Percentiles rank a stretch among this genome's conserved stretches.
Conservation (phyloP, 768 basidiomycete genomes). For the Crepidotus variabilis region DNA sequence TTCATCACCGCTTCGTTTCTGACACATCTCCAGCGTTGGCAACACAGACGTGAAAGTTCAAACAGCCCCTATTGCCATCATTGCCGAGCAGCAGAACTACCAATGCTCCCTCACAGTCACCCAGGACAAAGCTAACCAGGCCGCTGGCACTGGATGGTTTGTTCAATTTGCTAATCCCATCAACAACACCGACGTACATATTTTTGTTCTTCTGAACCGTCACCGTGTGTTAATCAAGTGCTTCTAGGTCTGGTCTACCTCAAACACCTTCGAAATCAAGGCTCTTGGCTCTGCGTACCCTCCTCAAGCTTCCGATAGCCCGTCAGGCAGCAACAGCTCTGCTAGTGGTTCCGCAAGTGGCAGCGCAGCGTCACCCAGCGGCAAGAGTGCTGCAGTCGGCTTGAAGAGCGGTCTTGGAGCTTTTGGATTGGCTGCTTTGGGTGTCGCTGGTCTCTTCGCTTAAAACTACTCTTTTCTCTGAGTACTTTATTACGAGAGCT, state of each 20-base stretch:
- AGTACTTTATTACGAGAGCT: neutral
- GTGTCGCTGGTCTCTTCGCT: conserved; percentile 1
- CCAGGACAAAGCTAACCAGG: conserved; percentile 36
- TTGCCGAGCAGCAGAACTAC: conserved; percentile 49
- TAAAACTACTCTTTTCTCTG: neutral
- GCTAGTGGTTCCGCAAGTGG: conserved; percentile 23
- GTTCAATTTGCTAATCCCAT: conserved; percentile 45
- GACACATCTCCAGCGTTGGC: conserved; percentile 33
- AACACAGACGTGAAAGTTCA: conserved; percentile 32
- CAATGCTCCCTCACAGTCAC: conserved; percentile 57
- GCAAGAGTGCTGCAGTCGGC: conserved; percentile 1
- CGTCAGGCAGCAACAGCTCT: conserved; percentile 20
- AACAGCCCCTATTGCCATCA: conserved; percentile 35
- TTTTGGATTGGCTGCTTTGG: neutral
- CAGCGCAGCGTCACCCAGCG: conserved; percentile 17
- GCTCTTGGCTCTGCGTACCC: conserved; percentile 53
- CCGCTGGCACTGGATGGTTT: conserved; percentile 44
- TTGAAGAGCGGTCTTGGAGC: conserved; percentile 3
- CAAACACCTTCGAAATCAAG: conserved; percentile 59
- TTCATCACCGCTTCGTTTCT: neutral
- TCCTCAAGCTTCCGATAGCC: conserved; percentile 26
- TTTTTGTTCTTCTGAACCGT: neutral
- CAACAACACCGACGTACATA: conserved; percentile 52
- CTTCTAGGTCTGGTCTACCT: conserved; percentile 45
- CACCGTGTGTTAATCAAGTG: neutral